Evolutionary conservation across 768 basidiomycete species (phyloP), one percentile per base, ranked within the genome.

Genomic region (Cyclocybe aegerita): DNA sequence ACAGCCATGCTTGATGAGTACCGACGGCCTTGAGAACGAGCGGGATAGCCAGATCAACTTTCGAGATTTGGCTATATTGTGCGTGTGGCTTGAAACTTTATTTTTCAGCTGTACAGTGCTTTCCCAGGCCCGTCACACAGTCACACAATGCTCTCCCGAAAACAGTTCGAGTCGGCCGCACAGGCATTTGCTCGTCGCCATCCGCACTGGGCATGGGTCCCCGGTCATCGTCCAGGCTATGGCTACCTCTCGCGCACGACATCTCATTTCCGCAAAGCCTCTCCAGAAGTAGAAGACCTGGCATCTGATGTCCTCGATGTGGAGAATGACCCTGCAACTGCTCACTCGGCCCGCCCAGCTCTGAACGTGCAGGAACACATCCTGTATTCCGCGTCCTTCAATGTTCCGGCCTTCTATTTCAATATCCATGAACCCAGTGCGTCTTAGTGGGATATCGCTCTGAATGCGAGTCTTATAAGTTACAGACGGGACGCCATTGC

Each of bases 321-420:
- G 31, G 62, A 64, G 40, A 62, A 77, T 38, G 75, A 78, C 52
- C 70, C 68, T n/a, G 74, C 79, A 1, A 67, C 66, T 29, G 68
- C 57, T 11, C 58, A 9, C 38, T 56, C 46, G 17, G 38, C 48
- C 37, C 36, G 45, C 54, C 29, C 50, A 53, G 3, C 53, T 37
- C 56, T 88, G 36, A 72, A 65, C 33, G 82, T 75, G 54, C 68
- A 70, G 41, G 86, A 93, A 66, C 86, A 81, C 52, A 70, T 95
- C 46, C 86, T 85, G 31, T 87, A 82, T 63, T 93, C 91, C 23
- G 70, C 85, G 8, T 86, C 88, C 0, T 96, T 87, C 63, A 81
- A 78, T 59, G 90, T 91, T 1, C 93, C 93, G 6, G 78, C 83
- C 1, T 87, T 96, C 60, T 94, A 93, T 69, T 93, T 95, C 67